These are phyloP conservation scores for Coelastrella sp. DNA, from an alignment of 139 green algal species.

Conservation along the genomic window DNA sequence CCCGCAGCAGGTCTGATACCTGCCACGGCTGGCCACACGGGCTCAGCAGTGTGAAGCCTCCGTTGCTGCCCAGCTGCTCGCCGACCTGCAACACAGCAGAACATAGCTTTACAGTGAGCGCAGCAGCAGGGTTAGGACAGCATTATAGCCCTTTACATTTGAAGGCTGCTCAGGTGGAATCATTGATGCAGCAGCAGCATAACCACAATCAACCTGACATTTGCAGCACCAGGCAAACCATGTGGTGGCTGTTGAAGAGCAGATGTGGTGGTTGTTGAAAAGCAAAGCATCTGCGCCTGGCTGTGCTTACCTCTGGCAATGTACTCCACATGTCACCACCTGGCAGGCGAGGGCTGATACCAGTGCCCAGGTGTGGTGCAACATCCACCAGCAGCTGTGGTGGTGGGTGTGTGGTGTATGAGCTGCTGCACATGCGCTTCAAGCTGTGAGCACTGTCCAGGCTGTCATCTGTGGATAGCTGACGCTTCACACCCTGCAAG, in stretches of 20 bases:
- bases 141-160: no score
- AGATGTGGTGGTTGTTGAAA: no score
- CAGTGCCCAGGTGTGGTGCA: not conserved
- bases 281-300: no score
- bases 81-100: not conserved
- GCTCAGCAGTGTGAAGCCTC: constrained; percentile 15
- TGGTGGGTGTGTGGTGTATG: not conserved
- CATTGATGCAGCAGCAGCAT: not conserved
- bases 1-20: constrained; percentile 28
- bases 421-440: constrained; percentile 29
- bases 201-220: no score
- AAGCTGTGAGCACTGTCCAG: constrained; percentile 36
- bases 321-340: constrained; percentile 20
- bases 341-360: constrained; percentile 9
- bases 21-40: constrained; percentile 16
- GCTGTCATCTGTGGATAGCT: not conserved
- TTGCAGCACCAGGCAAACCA: no score
- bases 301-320: constrained; percentile 15
- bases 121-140: no score
- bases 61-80: not conserved
- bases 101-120: not conserved
- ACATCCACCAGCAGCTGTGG: constrained; percentile 18
- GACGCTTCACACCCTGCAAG: constrained; percentile 9
- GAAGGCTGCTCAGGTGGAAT: not conserved
- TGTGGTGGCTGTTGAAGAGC: no score